Base-by-base conservation (phyloP, 495 filamentous ascomycete species). In the Terfezia claveryi region DNA sequence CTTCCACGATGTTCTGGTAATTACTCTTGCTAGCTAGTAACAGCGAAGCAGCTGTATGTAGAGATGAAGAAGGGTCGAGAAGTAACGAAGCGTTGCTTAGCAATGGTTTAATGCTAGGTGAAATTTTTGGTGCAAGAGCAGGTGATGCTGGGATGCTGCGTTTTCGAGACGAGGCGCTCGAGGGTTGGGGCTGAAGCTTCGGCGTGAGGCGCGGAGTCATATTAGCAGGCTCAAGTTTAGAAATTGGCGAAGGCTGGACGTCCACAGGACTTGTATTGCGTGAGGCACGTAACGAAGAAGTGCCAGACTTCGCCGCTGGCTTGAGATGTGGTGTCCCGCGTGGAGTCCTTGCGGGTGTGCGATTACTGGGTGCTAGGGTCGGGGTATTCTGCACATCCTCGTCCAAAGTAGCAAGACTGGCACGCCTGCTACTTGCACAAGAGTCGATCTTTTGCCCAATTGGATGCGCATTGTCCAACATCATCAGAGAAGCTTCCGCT, bases 1-100 rank as follows among this genome's bases (percentile, higher is more conserved):
- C 91, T 64, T 96, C 89, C 32, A 98, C 69, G 54, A 98, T 91
- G 63, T 94, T 91, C 65, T 98, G 91, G 64, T 98, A 98, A 65
- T 98, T 98, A 17, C 87, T 94, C 64, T 95, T 95, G 37, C 83
- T 83, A 10, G 89, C 85, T 23, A 98, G 73, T 50, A 95, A 75
- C 51, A 56, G 49, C 50, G 37, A 51, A 52, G 41, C 20, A 54
- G 46, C 14, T 70, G 73, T 74, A 65, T 94, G 91, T 62, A 98
- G 94, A 64, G 76, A 89, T 7, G 91, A 91, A n/a, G 86, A 93
- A 54, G 94, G 95, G 64, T 80, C 87, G 17, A 91, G 91, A 16
- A 84, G 73, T 38, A 96, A 64, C 20, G 87, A 86, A 8, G 91
- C 89, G 3, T 74, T 77, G 55, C 78, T 82, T 9, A 80, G 76